Conservation (phyloP, 2,329 filamentous ascomycete species). For the Gaeumannomyces sp. region DNA sequence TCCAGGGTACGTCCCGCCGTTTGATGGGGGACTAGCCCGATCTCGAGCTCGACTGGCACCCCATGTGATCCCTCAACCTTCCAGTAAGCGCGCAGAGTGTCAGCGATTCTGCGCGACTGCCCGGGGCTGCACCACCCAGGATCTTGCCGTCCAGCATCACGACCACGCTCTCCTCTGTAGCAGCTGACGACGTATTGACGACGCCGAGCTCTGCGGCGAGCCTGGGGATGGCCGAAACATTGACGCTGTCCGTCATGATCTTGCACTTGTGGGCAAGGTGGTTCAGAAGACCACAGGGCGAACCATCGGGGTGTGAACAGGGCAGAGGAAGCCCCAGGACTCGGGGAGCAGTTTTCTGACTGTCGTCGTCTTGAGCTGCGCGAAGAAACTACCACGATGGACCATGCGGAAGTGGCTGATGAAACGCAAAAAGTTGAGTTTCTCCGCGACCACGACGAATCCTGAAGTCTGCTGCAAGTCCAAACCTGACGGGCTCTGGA, state of each 20-base stretch:
- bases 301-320: conserved; percentile 97
- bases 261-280: conserved; percentile 94
- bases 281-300: conserved; percentile 89
- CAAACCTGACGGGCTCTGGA: conserved; percentile 83
- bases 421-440: conserved; percentile 98
- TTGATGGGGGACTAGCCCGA: conserved; percentile 82
- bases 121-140: conserved; percentile 85
- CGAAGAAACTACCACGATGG: conserved; percentile 97
- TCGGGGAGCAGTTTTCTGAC: conserved; percentile 93
- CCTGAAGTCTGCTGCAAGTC: conserved; percentile 93
- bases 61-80: conserved; percentile 83
- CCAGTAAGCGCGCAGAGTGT: conserved; percentile 88
- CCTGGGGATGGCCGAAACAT: conserved; percentile 68
- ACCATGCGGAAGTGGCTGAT: conserved; percentile 99
- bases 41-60: conserved; percentile 78
- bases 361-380: conserved; percentile 92
- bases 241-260: conserved; percentile 69
- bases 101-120: conserved; percentile 73
- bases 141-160: conserved; percentile 88
- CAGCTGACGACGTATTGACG: conserved; percentile 67
- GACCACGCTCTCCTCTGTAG: conserved; percentile 75
- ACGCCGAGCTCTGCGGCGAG: conserved; percentile 77
- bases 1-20: conserved; percentile 91
- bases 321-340: conserved; percentile 96
- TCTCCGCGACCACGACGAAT: conserved; percentile 94